phyloP scores from a whole-genome alignment of 1,284 basidiomycete species.

The Schizophyllum commune region DNA sequence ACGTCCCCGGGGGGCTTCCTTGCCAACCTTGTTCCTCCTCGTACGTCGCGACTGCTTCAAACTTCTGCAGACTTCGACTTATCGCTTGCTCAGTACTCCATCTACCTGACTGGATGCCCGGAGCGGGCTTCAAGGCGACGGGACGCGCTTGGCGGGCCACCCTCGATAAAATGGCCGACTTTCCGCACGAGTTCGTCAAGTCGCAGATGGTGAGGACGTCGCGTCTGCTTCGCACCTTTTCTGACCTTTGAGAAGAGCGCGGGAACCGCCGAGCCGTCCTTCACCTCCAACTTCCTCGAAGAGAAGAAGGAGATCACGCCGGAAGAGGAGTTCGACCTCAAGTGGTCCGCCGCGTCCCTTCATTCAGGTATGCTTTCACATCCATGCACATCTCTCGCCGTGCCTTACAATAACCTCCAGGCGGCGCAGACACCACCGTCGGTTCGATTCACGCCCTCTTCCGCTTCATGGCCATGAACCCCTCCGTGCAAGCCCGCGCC shows the following conservation, averaged over 20 bases:
- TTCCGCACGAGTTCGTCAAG: neutral
- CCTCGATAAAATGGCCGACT: neutral
- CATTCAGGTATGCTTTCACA: neutral
- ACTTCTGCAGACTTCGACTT: neutral
- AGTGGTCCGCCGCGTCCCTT: neutral
- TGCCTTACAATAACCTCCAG: neutral
- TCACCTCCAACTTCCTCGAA: neutral
- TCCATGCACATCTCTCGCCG: too few species aligned
- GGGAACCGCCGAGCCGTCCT: neutral
- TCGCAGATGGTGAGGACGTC: too few species aligned
- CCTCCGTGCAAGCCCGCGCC: slow-evolving; percentile 20
- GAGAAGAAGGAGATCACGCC: neutral
- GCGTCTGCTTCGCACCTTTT: too few species aligned
- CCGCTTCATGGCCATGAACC: slow-evolving; percentile 19
- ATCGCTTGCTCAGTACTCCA: slow-evolving; percentile 36
- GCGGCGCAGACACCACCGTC: neutral
- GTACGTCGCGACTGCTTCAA: slow-evolving; percentile 25
- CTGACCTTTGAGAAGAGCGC: neutral
- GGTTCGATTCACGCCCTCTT: neutral
- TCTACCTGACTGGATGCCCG: slow-evolving; percentile 58
- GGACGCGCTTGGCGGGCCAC: neutral
- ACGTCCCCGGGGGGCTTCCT: slow-evolving; percentile 9
- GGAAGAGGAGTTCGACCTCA: neutral
- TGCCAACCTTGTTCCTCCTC: slow-evolving; percentile 47
- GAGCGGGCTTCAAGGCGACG: slow-evolving; percentile 31